Base-by-base conservation (phyloP, 2,329 filamentous ascomycete species). In the Diaporthe sp. region DNA sequence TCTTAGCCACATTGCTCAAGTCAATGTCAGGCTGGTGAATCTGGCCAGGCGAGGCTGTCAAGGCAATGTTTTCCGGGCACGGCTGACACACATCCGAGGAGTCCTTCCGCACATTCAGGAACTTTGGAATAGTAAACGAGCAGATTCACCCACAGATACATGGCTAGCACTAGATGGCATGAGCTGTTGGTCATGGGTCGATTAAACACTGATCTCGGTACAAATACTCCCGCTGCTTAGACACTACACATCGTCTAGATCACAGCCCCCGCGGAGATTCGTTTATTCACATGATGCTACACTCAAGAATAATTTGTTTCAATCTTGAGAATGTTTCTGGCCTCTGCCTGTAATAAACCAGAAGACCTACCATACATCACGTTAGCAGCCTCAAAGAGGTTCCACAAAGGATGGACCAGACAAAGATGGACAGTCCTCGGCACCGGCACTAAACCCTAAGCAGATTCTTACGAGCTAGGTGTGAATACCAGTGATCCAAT, bases 261-360 rank as follows among this genome's bases (percentile, higher is more conserved):
- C 17, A 44, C 17, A 19, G 17, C 42, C 42, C 15, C 19, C 42
- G 42, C 13, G 17, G 42, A 19, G 42, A 44, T 19, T 44, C 42
- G 5, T 15, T 1, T 15, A 44, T 44, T 19, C 42, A 8, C 1
- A 44, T 6, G 42, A 51, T n/a, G 22, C 22, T 51, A n/a, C 46
- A 51, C 46, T 51, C 46, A 8, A 4, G 46, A 3, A 51, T 51
- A 7, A 25, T 0, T n/a, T n/a, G 46, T 9, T 10, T 51, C 22
- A n/a, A 4, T 4, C 2, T 51, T n/a, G 19, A 6, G 5, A 9
- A 0, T 51, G 0, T 1, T 12, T 51, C 46, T 22, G 22, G 9
- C 9, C 0, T 22, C 19, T 51, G 46, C 1, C 46, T 51, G 19
- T 22, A 10, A 25, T 12, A 0, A 19, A 10, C 46, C 0, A 51